Conservation (phyloP, 345 rosid species). For the Brassica nigra region DNA sequence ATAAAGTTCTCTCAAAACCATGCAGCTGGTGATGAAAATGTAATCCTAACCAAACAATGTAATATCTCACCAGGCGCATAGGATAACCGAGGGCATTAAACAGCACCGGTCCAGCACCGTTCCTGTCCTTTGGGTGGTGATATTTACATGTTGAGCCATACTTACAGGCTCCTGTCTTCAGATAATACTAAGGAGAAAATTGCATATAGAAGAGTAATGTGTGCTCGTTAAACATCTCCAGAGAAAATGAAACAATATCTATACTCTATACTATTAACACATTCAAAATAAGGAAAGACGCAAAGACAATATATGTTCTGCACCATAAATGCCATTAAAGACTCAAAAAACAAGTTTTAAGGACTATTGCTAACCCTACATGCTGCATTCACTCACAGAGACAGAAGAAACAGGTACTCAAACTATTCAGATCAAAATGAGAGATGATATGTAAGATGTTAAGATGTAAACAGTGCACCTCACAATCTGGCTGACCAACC, state of each 20-base stretch:
- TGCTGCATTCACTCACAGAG: not conserved
- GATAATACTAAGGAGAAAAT: slow-evolving; percentile 54
- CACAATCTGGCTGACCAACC: slow-evolving; percentile 76
- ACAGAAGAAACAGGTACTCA: not conserved
- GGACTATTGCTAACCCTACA: not conserved
- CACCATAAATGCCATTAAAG: not conserved
- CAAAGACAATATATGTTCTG: not conserved
- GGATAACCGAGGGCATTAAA: slow-evolving; percentile 73
- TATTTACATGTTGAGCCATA: slow-evolving; percentile 82
- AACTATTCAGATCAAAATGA: not conserved
- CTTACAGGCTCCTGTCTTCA: slow-evolving; percentile 88
- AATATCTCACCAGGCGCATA: slow-evolving; percentile 64
- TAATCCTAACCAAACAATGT: not conserved
- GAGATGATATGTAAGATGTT: not conserved
- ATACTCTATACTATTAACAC: slow-evolving; percentile 17
- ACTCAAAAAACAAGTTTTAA: not conserved
- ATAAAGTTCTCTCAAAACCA: not conserved
- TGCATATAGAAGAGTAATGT: slow-evolving; percentile 19
- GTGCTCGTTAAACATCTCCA: slow-evolving; percentile 1
- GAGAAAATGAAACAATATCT: not conserved
- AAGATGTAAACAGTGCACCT: slow-evolving; percentile 43
- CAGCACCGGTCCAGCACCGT: slow-evolving; percentile 78
- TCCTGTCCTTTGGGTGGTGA: slow-evolving; percentile 86
- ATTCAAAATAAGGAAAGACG: slow-evolving; percentile 11
- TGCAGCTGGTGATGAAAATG: slow-evolving; percentile 6